Percentiles rank a stretch among this genome's conserved stretches.
phyloP scores from a whole-genome alignment of 1,139 yeast species.

The Yamadazyma spencermartinsiae region DNA sequence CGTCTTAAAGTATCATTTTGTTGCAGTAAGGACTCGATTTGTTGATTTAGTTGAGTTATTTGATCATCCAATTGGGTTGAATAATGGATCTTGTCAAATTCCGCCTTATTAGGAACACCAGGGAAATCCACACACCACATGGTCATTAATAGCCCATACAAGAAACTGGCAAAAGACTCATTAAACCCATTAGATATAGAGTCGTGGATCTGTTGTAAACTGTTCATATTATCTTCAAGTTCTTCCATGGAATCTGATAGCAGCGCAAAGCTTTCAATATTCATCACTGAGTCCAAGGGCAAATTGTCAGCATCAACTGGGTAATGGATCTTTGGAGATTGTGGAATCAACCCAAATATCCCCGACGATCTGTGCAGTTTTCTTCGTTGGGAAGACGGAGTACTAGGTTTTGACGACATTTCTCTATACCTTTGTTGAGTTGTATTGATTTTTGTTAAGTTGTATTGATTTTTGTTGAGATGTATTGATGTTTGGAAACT shows the following conservation, averaged over 20 bases:
- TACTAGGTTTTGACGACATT: slow-evolving; percentile 9
- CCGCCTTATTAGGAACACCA: slow-evolving; percentile 38
- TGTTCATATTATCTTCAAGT: slow-evolving; percentile 47
- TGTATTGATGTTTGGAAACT: too few species aligned
- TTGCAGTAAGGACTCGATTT: slow-evolving; percentile 23
- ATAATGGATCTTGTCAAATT: slow-evolving; percentile 33
- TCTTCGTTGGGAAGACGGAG: slow-evolving; percentile 7
- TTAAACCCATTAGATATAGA: slow-evolving; percentile 53
- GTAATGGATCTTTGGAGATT: slow-evolving; percentile 46
- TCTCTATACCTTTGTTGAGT: too few species aligned
- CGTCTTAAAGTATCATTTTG: slow-evolving; percentile 29
- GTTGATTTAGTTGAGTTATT: slow-evolving; percentile 22
- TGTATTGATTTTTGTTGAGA: too few species aligned
- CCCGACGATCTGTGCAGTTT: slow-evolving; percentile 44
- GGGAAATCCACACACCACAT: slow-evolving; percentile 69
- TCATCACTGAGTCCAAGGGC: slow-evolving; percentile 37
- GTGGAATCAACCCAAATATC: slow-evolving; percentile 34
- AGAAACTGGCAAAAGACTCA: slow-evolving; percentile 61
- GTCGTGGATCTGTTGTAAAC: slow-evolving; percentile 50
- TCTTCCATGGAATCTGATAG: slow-evolving; percentile 56
- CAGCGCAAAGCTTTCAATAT: slow-evolving; percentile 37
- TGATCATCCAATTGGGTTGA: slow-evolving; percentile 28
- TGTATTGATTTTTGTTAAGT: too few species aligned
- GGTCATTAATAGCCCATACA: slow-evolving; percentile 62
- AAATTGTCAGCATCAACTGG: slow-evolving; percentile 40